phyloP scores from a whole-genome alignment of 129 eudicot species.

The Sambucus nigra region DNA sequence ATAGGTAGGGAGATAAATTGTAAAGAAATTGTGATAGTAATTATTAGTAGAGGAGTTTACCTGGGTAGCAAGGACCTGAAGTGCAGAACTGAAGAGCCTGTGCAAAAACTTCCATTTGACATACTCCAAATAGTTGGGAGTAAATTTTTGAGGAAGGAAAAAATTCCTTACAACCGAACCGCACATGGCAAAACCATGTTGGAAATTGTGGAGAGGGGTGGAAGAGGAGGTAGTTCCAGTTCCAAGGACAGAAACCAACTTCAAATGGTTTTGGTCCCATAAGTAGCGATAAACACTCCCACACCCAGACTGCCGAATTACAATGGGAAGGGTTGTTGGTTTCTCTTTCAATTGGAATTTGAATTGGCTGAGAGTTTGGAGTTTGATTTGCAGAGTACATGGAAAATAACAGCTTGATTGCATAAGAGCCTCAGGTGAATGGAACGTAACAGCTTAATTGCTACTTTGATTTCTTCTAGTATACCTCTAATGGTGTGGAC shows the following conservation, averaged over 20 bases:
- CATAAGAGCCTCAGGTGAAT: too few species aligned
- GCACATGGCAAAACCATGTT: constrained; percentile 34
- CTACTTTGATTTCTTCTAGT: too few species aligned
- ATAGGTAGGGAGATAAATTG: neutral
- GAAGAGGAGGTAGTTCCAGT: constrained; percentile 15
- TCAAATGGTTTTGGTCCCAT: constrained; percentile 52
- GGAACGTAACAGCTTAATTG: too few species aligned
- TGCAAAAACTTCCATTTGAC: constrained; percentile 96
- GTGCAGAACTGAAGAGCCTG: constrained; percentile 89
- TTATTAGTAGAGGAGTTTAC: constrained; percentile 23
- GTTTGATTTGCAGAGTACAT: too few species aligned
- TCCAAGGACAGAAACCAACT: constrained; percentile 49
- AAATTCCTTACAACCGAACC: constrained; percentile 44
- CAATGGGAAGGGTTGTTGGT: constrained; percentile 51
- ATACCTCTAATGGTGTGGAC: too few species aligned
- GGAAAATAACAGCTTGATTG: too few species aligned
- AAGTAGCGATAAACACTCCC: constrained; percentile 56
- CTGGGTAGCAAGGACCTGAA: constrained; percentile 99
- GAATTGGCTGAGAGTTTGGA: too few species aligned
- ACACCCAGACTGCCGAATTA: constrained; percentile 34
- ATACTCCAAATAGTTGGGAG: constrained; percentile 58
- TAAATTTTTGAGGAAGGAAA: constrained; percentile 65
- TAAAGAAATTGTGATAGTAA: neutral
- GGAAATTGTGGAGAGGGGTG: constrained; percentile 27
- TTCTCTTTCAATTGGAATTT: too few species aligned